A percentile compares a stretch with the other conserved stretches of the same genome.
These are phyloP conservation scores for Pythium guiyangense DNA, from an alignment of 352 stramenopile genomes.

Conservation along the genomic window DNA sequence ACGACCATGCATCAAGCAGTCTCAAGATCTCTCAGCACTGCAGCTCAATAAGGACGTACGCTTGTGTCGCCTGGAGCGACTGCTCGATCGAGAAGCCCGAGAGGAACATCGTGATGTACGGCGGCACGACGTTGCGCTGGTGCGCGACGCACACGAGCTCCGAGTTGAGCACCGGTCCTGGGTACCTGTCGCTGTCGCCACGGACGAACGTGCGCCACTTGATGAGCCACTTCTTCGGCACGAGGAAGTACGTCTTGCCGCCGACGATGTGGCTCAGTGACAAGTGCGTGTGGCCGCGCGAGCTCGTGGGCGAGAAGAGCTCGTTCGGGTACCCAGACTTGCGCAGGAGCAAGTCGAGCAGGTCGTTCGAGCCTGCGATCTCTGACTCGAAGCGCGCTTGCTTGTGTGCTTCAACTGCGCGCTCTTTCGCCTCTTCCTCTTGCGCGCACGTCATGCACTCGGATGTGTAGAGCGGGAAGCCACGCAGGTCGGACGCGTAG, in stretches of 20 bases:
- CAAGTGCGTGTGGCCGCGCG: slow-evolving; percentile 44
- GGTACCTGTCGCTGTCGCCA: slow-evolving; percentile 45
- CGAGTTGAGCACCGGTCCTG: slow-evolving; percentile 74
- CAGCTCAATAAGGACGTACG: slow-evolving; percentile 24
- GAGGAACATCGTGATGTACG: slow-evolving; percentile 86
- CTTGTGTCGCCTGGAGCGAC: slow-evolving; percentile 69
- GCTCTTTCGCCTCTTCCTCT: slow-evolving; percentile 49
- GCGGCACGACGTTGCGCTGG: slow-evolving; percentile 70
- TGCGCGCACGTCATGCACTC: slow-evolving; percentile 59
- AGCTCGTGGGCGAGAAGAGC: slow-evolving; percentile 63
- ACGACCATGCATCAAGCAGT: too few species aligned
- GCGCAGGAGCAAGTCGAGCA: slow-evolving; percentile 68
- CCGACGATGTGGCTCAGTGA: slow-evolving; percentile 30
- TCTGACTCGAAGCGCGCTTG: slow-evolving; percentile 58
- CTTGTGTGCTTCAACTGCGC: slow-evolving; percentile 45
- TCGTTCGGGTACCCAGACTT: slow-evolving; percentile 77
- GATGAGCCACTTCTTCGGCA: slow-evolving; percentile 82
- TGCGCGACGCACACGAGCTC: slow-evolving; percentile 79
- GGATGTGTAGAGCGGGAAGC: slow-evolving; percentile 39
- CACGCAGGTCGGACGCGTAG: slow-evolving; percentile 55
- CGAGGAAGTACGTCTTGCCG: slow-evolving; percentile 72
- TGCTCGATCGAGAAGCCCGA: slow-evolving; percentile 76
- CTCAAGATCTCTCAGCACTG: too few species aligned
- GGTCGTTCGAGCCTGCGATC: slow-evolving; percentile 54
- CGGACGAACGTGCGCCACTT: slow-evolving; percentile 77